Percentiles rank a stretch among this genome's conserved stretches.
These are phyloP conservation scores for Penicillium steckii DNA, from an alignment of 495 filamentous ascomycete genomes.

Conservation along the genomic window DNA sequence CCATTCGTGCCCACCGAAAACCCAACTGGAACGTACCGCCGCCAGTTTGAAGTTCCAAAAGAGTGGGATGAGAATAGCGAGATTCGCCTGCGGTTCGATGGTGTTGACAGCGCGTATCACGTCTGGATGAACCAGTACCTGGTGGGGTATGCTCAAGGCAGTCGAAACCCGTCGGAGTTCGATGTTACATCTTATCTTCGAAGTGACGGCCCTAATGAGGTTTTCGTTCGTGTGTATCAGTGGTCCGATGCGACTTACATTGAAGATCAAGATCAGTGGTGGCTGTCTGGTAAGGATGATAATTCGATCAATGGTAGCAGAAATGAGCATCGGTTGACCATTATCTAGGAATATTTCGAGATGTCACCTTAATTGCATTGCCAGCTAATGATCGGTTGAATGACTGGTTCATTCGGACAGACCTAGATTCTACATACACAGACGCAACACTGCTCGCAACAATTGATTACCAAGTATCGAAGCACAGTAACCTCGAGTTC, in stretches of 20 bases:
- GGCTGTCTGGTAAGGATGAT: conserved; percentile 43
- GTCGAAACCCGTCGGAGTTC: conserved; percentile 63
- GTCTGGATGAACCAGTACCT: conserved; percentile 58
- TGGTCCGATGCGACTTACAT: conserved; percentile 64
- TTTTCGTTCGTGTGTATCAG: conserved; percentile 61
- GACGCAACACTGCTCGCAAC: conserved; percentile 50
- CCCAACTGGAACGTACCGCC: conserved; percentile 59
- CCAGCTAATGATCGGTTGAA: conserved; percentile 51
- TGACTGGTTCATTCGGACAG: conserved; percentile 54
- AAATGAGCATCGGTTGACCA: neutral
- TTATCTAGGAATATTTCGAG: conserved; percentile 60
- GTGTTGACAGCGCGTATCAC: conserved; percentile 66
- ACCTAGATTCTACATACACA: conserved; percentile 53
- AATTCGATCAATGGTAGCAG: neutral
- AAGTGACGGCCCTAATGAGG: conserved; percentile 41
- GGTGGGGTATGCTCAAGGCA: conserved; percentile 66
- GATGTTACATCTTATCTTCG: conserved; percentile 53
- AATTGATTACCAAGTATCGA: conserved; percentile 37
- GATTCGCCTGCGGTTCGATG: conserved; percentile 60
- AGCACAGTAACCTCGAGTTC: neutral
- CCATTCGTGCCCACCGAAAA: conserved; percentile 59
- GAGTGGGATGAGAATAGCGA: conserved; percentile 40
- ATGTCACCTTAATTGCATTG: conserved; percentile 60
- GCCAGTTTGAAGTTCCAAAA: conserved; percentile 48
- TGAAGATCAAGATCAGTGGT: conserved; percentile 63